Percentiles rank a stretch among this genome's conserved stretches.
Evolutionary conservation across 2,329 filamentous ascomycete species (phyloP).

Genomic region (Clarireedia homoeocarpa): DNA sequence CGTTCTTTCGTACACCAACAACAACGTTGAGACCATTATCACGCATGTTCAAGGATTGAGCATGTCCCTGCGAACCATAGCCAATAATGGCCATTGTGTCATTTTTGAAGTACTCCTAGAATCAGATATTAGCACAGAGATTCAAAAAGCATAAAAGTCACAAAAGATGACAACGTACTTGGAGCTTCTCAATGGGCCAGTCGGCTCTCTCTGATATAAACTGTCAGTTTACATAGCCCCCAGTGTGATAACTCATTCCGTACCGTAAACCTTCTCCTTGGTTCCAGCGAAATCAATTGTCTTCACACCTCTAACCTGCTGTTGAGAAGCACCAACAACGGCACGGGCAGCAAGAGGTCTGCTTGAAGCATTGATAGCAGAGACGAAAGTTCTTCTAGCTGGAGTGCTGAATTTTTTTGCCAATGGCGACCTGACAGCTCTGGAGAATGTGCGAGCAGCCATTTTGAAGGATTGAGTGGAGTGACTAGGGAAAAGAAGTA

Average conservation of each 20-base stretch:
- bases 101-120: slow-evolving; percentile 97
- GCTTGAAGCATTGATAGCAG: slow-evolving; percentile 48
- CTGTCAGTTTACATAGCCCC: slow-evolving; percentile 16
- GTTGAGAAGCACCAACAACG: slow-evolving; percentile 36
- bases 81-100: slow-evolving; percentile 98
- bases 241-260: slow-evolving; percentile 25
- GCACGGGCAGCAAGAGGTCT: slow-evolving; percentile 44
- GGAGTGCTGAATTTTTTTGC: slow-evolving; percentile 56
- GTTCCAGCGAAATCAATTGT: slow-evolving; percentile 94
- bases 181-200: slow-evolving; percentile 97
- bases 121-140: slow-evolving; percentile 15
- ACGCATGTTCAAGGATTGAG: slow-evolving; percentile 98
- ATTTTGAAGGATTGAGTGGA: slow-evolving; percentile 42
- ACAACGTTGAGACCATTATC: slow-evolving; percentile 99
- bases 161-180: slow-evolving; percentile 48
- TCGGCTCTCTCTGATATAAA: slow-evolving; percentile 74
- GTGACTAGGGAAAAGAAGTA: slow-evolving; percentile 6
- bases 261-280: slow-evolving; percentile 93
- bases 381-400: slow-evolving; percentile 54
- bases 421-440: slow-evolving; percentile 55
- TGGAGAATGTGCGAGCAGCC: slow-evolving; percentile 69
- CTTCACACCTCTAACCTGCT: slow-evolving; percentile 78
- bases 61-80: slow-evolving; percentile 96
- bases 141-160: neutral
- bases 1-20: slow-evolving; percentile 96